Base-by-base conservation (phyloP, 768 basidiomycete genomes). In the Pleurotus giganteus region DNA sequence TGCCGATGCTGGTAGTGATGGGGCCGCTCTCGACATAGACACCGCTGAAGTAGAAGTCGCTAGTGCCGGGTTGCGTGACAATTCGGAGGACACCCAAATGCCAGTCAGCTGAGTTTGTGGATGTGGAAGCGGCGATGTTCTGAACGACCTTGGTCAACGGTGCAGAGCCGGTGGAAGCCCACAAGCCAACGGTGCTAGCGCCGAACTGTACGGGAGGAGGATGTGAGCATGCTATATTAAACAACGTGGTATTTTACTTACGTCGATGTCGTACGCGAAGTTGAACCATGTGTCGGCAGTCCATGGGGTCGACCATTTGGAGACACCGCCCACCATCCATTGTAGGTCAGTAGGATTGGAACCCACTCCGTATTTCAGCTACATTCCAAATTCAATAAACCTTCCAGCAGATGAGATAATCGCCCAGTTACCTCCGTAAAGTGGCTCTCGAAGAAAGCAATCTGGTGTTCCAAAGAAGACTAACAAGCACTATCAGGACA, bases 251-350 rank as follows among this genome's bases (percentile, higher is more conserved):
- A n/a, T 24, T 13, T 8, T 0, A 71, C 80, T 55, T 50, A 80
- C 81, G 61, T 85, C 70, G 61, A 84, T 84, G 57, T 85, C 83
- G 60, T 85, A 85, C 27, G 82, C 83, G 59, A 86, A 84, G 73
- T 85, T 85, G 70, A 76, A 82, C 82, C 82, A 86, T 45, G 74
- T 75, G 32, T 74, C 78, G 4, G 83, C 70, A 13, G 68, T 71
- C 68, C 80, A 80, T 1, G 78, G 70, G 1, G 76, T 75, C 46
- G 74, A 69, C 80, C 81, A 85, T 61, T 82, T 71, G 24, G 73
- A 67, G 6, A 69, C 63, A 26, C 75, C 70, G 9, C 63, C 58
- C 19, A 82, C 72, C 71, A 78, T 77, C 82, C 83, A 85, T 32
- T 77, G 72, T 12, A 85, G 70, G 63, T 80, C 69, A 3, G 74